Evolutionary conservation across 2,329 filamentous ascomycete genomes (phyloP), one percentile per base, ranked within the genome.

Genomic region (Aspergillus persii): DNA sequence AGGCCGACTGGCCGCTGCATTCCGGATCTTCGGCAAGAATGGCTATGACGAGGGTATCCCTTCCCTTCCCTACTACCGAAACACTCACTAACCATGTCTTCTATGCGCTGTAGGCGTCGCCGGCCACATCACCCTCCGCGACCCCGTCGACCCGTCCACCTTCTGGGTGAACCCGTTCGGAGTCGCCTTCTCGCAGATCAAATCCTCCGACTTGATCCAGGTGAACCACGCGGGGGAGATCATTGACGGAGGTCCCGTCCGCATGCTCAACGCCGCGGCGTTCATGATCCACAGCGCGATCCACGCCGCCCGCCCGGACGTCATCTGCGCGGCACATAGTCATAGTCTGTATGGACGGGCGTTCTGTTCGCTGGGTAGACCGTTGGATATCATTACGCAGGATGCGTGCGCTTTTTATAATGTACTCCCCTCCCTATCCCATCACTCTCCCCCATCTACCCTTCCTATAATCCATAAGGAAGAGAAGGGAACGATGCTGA

Each of bases 91-190:
- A 54, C 30, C 23, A 41, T 29, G 46, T n/a, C 26, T 8, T 23
- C 11, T 12, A 3, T 8, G 6, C 2, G 5, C 7, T 6, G 39
- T 54, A 71, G 85, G 85, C 15, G 83, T 88, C 33, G 85, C 85
- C 8, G 85, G 86, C 1, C 85, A 88, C 66, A 87, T 88, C 63
- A 87, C 85, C 1, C 68, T 87, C 29, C 79, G 84, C 29, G 83
- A 88, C 61, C 86, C 86, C 0, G 80, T 88, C 6, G 81, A 86
- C 44, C 82, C 83, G 0, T 72, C 77, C 4, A 84, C 80, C 0
- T 88, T 88, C 74, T 88, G 86, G 86, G 84, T 89, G 4, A 89
- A 89, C 64, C 87, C 86, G 0, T 86, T 89, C 57, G 86, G 86
- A 9, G 80, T 85, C 1, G 80, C 84, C 2, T 89, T 88, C 74